Conservation (phyloP, 768 basidiomycete species). For the Leucocoprinus sp. region DNA sequence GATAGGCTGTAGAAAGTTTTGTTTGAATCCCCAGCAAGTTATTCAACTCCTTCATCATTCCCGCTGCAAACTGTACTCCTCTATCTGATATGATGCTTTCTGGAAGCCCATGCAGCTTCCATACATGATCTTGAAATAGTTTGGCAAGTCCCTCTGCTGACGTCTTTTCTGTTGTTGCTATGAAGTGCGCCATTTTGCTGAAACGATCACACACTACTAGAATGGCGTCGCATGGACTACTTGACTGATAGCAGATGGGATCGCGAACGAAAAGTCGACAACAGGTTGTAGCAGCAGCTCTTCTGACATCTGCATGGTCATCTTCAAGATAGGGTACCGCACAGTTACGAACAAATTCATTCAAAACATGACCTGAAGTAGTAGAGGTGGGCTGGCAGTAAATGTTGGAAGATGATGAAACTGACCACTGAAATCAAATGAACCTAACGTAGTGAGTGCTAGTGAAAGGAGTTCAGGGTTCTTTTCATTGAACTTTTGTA, state of each 20-base stretch:
- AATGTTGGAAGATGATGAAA: not conserved
- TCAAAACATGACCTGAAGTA: slow-evolving; percentile 73
- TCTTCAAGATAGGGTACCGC: slow-evolving; percentile 93
- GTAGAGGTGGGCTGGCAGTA: not conserved
- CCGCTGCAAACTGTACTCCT: no score
- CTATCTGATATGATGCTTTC: no score
- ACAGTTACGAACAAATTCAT: slow-evolving; percentile 90
- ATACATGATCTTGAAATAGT: no score
- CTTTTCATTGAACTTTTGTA: slow-evolving; percentile 45
- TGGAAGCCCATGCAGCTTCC: no score
- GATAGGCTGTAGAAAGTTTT: no score
- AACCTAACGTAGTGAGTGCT: slow-evolving; percentile 79
- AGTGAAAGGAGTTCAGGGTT: slow-evolving; percentile 65
- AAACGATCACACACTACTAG: no score
- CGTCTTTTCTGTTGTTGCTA: no score
- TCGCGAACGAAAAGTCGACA: slow-evolving; percentile 89
- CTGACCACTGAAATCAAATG: slow-evolving; percentile 90
- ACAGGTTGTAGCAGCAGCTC: slow-evolving; percentile 87
- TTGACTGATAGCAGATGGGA: slow-evolving; percentile 93
- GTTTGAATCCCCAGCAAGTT: no score
- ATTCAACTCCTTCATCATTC: no score
- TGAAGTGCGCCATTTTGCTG: no score
- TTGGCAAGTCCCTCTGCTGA: no score
- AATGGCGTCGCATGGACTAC: no score
- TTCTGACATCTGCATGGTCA: slow-evolving; percentile 79